Base-by-base conservation (phyloP, 2,329 filamentous ascomycete species). In the Scopulariopsis brevicaulis region DNA sequence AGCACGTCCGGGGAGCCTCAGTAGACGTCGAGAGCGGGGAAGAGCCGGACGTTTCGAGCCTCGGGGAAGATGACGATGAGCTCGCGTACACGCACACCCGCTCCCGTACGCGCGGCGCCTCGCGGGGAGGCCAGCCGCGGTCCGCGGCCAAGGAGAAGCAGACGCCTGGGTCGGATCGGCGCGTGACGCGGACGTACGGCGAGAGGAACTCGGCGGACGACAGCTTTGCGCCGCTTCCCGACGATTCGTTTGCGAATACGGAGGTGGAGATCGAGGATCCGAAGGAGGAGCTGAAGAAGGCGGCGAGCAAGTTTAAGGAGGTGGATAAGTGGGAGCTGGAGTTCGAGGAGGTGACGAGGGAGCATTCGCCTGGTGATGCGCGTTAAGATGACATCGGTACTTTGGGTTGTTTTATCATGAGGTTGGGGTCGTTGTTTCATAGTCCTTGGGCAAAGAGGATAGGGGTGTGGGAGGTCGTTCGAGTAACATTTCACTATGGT, bases 301-400 rank as follows among this genome's bases (percentile, higher is more conserved):
- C 82, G 48, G 75, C 75, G 11, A 77, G 74, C 66, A 87, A 87
- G 69, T 88, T 88, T 64, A 77, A 80, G 67, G 84, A 87, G 69
- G 85, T 88, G 48, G 85, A 88, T 67, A 74, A 78, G 69, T 88
- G 84, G 83, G 77, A 85, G 70, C 70, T 88, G 60, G 82, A 83
- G 55, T 88, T 81, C 68, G 85, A 88, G 71, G 82, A 84, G 63
- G 76, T 83, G 54, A 77, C 76, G 24, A 77, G 80, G 67, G 76
- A 75, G 60, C 79, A 77, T 59, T 83, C 81, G 22, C 80, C 80
- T 1, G 69, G 75, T 50, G 73, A 57, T 43, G 55, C 46, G 22
- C 46, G 55, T 22, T 57, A 20, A 52, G 32, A 80, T 59, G n/a
- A 24, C 22, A n/a, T 52, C 59, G 15, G 7, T 58, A 25, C 3